Evolutionary conservation across 1,284 basidiomycete species (phyloP).

Genomic region (Ceratobasidium sp.): DNA sequence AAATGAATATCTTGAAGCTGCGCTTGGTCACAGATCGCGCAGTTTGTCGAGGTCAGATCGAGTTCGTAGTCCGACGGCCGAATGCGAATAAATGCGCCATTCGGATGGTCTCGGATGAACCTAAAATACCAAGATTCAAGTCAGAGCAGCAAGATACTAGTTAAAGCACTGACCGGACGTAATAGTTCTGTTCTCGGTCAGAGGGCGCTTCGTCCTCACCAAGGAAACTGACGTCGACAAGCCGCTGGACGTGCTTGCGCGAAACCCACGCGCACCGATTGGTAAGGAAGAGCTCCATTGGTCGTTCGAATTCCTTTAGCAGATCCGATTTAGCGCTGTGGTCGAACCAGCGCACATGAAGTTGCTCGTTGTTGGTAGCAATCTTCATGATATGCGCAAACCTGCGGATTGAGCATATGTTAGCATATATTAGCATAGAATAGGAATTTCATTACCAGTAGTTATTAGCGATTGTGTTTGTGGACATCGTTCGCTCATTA

Average conservation of each 20-base stretch:
- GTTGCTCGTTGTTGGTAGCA: background rate
- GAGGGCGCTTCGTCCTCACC: background rate
- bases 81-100: slow-evolving; percentile 11
- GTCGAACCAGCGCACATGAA: slow-evolving; percentile 39
- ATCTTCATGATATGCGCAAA: slow-evolving; percentile 16
- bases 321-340: slow-evolving; percentile 30
- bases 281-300: slow-evolving; percentile 20
- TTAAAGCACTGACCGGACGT: background rate
- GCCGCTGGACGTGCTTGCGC: slow-evolving; percentile 1
- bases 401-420: background rate
- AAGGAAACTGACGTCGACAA: slow-evolving; percentile 11
- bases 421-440: background rate
- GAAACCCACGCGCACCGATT: slow-evolving; percentile 3
- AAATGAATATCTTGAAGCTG: background rate
- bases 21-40: background rate
- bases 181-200: slow-evolving; percentile 3
- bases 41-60: background rate
- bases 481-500: background rate
- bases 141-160: background rate
- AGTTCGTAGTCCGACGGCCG: slow-evolving; percentile 12
- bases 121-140: background rate
- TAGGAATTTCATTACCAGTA: background rate
- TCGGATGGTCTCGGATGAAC: slow-evolving; percentile 19
- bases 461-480: background rate
- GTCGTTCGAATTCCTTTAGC: slow-evolving; percentile 12